phyloP scores from a whole-genome alignment of 345 rosid genomes.

The Citropsis articulata region DNA sequence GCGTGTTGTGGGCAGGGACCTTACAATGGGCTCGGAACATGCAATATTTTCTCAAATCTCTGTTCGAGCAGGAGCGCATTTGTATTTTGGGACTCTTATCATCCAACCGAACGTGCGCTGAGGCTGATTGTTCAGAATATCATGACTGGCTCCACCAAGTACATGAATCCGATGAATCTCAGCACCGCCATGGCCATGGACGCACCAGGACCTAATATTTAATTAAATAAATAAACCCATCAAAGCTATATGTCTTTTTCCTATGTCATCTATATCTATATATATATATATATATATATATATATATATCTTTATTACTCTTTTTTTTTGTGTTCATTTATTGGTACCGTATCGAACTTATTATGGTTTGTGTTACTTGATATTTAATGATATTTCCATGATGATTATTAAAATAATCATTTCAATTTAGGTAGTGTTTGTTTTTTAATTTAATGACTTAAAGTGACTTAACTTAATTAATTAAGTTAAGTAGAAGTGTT shows the following conservation, averaged over 20 bases:
- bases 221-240: neutral
- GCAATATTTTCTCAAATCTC: slow-evolving; percentile 61
- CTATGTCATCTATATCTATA: neutral
- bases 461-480: too few species aligned
- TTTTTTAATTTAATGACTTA: too few species aligned
- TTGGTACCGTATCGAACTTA: neutral
- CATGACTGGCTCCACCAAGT: slow-evolving; percentile 41
- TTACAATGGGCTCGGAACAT: slow-evolving; percentile 72
- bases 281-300: too few species aligned
- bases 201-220: slow-evolving; percentile 13
- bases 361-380: neutral
- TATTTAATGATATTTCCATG: neutral
- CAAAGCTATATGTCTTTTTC: neutral
- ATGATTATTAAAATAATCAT: neutral
- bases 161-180: slow-evolving; percentile 83
- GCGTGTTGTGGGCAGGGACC: slow-evolving; percentile 98
- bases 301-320: too few species aligned
- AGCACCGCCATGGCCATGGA: slow-evolving; percentile 63
- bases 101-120: slow-evolving; percentile 73
- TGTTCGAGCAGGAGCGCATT: slow-evolving; percentile 56
- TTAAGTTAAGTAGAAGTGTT: too few species aligned
- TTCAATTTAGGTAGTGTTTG: too few species aligned
- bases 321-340: neutral
- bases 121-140: slow-evolving; percentile 49
- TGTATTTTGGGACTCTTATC: slow-evolving; percentile 89